Evolutionary conservation across 495 filamentous ascomycete genomes (phyloP).

Genomic region (Lophiotrema nucula): DNA sequence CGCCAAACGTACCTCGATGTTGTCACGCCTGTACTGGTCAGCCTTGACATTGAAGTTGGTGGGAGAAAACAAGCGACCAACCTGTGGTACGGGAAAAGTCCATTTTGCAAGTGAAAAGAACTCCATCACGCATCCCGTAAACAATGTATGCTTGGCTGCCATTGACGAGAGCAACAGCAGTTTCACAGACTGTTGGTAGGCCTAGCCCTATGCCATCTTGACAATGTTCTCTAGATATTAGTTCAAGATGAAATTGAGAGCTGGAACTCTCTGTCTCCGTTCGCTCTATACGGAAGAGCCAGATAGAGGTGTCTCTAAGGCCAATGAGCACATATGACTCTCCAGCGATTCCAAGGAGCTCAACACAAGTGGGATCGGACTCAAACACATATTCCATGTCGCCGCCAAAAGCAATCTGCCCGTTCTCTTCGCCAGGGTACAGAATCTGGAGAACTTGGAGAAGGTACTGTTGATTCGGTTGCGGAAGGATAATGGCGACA

Average conservation of each 20-base stretch:
- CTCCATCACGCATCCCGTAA: conserved; percentile 39
- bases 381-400: background rate
- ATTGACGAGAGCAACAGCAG: conserved; percentile 9
- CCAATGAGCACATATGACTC: conserved; percentile 15
- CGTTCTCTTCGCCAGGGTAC: background rate
- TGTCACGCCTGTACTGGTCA: too few relatives aligned
- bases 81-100: too few relatives aligned
- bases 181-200: conserved; percentile 31
- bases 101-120: background rate
- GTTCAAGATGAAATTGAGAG: too few relatives aligned
- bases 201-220: too few relatives aligned
- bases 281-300: conserved; percentile 11
- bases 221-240: too few relatives aligned
- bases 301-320: background rate
- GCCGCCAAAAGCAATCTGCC: conserved; percentile 3
- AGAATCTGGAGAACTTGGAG: conserved; percentile 14
- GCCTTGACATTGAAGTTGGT: too few relatives aligned
- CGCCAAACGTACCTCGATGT: background rate
- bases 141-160: conserved; percentile 9
- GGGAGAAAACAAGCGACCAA: too few relatives aligned
- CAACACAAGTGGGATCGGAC: conserved; percentile 26
- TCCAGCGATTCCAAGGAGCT: conserved; percentile 15
- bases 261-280: too few relatives aligned
- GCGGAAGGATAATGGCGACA: conserved; percentile 9
- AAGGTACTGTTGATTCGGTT: background rate